phyloP scores from a whole-genome alignment of 768 basidiomycete genomes.

The Hydnomerulius pinastri region DNA sequence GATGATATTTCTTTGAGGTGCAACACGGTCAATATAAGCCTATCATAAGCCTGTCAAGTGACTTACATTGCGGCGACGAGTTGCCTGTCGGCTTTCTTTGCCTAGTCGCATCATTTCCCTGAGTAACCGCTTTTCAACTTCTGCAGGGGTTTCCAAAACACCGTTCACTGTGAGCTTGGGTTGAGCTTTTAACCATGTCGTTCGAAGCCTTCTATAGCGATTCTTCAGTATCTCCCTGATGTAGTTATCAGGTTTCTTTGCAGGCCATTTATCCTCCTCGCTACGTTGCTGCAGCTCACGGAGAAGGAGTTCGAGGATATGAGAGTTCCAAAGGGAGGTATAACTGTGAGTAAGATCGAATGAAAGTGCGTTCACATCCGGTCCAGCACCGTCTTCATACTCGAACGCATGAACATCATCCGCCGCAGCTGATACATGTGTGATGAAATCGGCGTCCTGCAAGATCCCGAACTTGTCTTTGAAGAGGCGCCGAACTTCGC shows the following conservation, averaged over 20 bases:
- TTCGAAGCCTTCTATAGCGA: conserved; percentile 1
- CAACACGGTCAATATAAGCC: not conserved
- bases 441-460: conserved; percentile 8
- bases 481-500: conserved; percentile 9
- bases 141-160: not conserved
- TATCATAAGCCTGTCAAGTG: not conserved
- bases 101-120: not conserved
- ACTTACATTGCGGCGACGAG: conserved; percentile 2
- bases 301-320: conserved; percentile 3
- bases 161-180: conserved; percentile 1
- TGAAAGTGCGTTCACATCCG: not conserved
- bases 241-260: conserved; percentile 2
- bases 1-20: not conserved
- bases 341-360: conserved; percentile 2
- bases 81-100: conserved; percentile 4
- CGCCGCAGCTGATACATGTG: not conserved
- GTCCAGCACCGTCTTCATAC: conserved; percentile 9
- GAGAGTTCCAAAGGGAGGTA: conserved; percentile 4
- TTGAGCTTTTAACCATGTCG: not conserved
- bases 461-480: conserved; percentile 10
- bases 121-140: not conserved
- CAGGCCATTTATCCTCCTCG: not conserved
- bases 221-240: not conserved
- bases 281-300: not conserved
- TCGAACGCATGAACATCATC: conserved; percentile 6